These are phyloP conservation scores for Stromatinia cepivora DNA, from an alignment of 2,329 filamentous ascomycete species.

Conservation along the genomic window DNA sequence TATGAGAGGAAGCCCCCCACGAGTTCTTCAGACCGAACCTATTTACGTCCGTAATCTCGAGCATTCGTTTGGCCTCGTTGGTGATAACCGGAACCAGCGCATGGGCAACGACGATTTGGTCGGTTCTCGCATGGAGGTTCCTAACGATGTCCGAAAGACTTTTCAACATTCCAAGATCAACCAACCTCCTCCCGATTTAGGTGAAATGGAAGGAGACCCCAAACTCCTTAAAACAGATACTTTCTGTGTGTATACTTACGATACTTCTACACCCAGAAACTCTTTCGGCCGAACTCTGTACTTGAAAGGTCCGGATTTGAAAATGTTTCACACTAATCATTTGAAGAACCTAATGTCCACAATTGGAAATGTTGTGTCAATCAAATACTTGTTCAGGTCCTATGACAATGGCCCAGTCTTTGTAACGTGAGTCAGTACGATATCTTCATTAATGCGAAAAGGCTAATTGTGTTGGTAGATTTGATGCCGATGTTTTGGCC, in stretches of 20 bases:
- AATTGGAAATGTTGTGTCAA: constrained; percentile 32
- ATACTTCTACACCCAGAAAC: neutral
- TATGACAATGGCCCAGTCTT: constrained; percentile 25
- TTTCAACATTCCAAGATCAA: neutral
- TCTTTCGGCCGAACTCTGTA: constrained; percentile 25
- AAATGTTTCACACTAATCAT: constrained; percentile 28
- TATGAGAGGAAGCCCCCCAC: constrained; percentile 11
- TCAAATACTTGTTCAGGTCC: constrained; percentile 26
- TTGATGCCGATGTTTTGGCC: constrained; percentile 13
- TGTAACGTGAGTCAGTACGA: constrained; percentile 30
- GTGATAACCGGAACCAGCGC: neutral
- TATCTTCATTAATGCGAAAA: neutral
- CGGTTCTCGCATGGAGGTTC: neutral
- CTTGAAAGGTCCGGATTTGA: constrained; percentile 23
- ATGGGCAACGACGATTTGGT: neutral
- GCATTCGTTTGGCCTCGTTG: neutral
- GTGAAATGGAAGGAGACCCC: constrained; percentile 14
- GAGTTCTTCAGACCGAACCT: constrained; percentile 2
- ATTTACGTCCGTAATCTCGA: constrained; percentile 25
- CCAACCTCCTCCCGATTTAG: neutral
- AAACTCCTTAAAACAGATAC: neutral
- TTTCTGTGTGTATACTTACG: neutral
- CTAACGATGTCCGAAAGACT: constrained; percentile 21
- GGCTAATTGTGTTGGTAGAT: constrained; percentile 6
- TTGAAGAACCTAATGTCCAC: constrained; percentile 31